Conservation (phyloP, 495 filamentous ascomycete genomes). For the Xylaria grammica region DNA sequence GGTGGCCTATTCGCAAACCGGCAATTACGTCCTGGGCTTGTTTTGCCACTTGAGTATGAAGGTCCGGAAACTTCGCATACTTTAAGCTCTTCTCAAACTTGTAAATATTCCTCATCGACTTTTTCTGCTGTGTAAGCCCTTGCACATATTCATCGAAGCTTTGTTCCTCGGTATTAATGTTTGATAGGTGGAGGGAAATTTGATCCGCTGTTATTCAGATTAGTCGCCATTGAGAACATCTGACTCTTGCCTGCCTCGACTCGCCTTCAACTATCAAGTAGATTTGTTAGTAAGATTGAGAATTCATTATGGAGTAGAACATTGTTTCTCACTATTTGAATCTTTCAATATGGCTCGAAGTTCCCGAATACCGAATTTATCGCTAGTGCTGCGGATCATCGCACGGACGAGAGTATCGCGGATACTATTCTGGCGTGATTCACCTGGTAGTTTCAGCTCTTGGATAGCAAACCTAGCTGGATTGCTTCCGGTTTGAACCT, state of each 20-base stretch:
- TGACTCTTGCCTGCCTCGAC: too few relatives aligned
- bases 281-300: not conserved
- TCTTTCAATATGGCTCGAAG: not conserved
- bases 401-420: not conserved
- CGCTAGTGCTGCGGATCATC: slow-evolving; percentile 1
- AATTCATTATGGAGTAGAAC: not conserved
- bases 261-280: not conserved
- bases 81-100: not conserved
- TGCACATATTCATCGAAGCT: not conserved
- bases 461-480: not conserved
- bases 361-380: not conserved
- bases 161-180: not conserved
- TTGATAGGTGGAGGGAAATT: not conserved
- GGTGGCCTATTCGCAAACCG: not conserved
- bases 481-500: not conserved
- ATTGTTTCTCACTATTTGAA: not conserved
- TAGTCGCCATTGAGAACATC: too few relatives aligned
- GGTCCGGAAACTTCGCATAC: slow-evolving; percentile 8
- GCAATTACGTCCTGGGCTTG: not conserved
- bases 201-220: too few relatives aligned
- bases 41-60: not conserved
- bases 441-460: not conserved
- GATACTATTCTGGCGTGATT: not conserved
- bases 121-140: not conserved
- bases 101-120: not conserved